phyloP scores from a whole-genome alignment of 176 grass and related monocot genomes.

The Musa schizocarpa region DNA sequence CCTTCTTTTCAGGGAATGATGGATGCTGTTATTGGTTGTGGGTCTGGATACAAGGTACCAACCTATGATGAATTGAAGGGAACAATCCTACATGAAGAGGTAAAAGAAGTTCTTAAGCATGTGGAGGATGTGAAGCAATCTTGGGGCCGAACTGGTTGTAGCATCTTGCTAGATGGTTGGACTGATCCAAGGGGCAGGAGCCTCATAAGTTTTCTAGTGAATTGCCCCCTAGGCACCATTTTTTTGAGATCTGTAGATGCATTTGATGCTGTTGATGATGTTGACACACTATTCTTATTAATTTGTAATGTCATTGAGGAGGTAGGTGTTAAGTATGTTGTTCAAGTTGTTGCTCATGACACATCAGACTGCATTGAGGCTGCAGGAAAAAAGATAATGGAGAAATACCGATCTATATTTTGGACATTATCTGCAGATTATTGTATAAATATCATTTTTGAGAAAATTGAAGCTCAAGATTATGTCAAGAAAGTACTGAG shows the following conservation, averaged over 20 bases:
- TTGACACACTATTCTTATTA: constrained; percentile 38
- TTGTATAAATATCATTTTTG: constrained; percentile 66
- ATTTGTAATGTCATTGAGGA: constrained; percentile 45
- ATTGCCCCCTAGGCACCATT: constrained; percentile 40
- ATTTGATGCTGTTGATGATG: constrained; percentile 38
- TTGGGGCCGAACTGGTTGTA: constrained; percentile 59
- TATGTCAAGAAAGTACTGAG: constrained; percentile 38
- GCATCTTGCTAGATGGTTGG: constrained; percentile 68
- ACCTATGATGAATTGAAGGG: constrained; percentile 32
- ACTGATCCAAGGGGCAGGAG: constrained; percentile 34
- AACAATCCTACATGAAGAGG: constrained; percentile 49
- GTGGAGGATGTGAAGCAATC: constrained; percentile 38
- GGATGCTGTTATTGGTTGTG: constrained; percentile 30
- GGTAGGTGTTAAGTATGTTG: constrained; percentile 47
- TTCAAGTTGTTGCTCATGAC: constrained; percentile 60
- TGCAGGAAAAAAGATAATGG: constrained; percentile 38
- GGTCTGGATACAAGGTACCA: constrained; percentile 28
- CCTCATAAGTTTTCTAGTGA: constrained; percentile 50
- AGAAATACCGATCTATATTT: constrained; percentile 38
- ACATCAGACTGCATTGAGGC: constrained; percentile 56
- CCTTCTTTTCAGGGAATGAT: constrained; percentile 55
- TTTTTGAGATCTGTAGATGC: constrained; percentile 73
- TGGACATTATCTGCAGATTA: constrained; percentile 60
- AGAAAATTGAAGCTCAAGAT: constrained; percentile 47
- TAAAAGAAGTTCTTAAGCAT: constrained; percentile 35